Conservation (phyloP, 2,329 filamentous ascomycete species). For the Arthrinium puccinioides region DNA sequence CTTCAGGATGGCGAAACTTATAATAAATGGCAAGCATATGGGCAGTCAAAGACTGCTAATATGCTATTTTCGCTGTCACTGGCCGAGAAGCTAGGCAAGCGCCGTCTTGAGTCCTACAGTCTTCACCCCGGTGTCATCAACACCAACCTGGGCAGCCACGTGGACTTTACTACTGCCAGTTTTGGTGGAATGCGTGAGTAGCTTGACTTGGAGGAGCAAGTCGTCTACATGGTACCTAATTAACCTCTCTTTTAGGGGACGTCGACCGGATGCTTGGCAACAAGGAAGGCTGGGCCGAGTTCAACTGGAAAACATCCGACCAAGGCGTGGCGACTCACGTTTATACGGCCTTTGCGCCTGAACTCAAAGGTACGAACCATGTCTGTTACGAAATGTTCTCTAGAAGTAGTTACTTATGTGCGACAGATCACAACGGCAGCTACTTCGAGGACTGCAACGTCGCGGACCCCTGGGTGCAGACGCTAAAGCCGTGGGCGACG, state of each 20-base stretch:
- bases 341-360: conserved; percentile 24
- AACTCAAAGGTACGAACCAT: conserved; percentile 5
- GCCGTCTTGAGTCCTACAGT: conserved; percentile 18
- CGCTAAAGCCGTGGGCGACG: conserved; percentile 17
- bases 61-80: conserved; percentile 17
- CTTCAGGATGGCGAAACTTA: conserved; percentile 13
- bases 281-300: conserved; percentile 17
- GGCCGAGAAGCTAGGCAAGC: conserved; percentile 12
- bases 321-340: conserved; percentile 22
- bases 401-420: no score
- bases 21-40: conserved; percentile 24
- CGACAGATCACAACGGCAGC: conserved; percentile 17
- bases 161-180: conserved; percentile 2
- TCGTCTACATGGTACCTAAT: no score
- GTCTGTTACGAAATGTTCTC: no score
- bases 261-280: conserved; percentile 7
- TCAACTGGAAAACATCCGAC: conserved; percentile 17
- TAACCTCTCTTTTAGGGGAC: neutral
- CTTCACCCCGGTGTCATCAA: conserved; percentile 24
- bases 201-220: no score
- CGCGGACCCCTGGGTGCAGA: conserved; percentile 12
- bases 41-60: conserved; percentile 30
- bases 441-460: conserved; percentile 22
- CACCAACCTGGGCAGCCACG: conserved; percentile 9
- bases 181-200: neutral